Base-by-base conservation (phyloP, 2,329 filamentous ascomycete genomes). In the Arthrobotrys musiformis region DNA sequence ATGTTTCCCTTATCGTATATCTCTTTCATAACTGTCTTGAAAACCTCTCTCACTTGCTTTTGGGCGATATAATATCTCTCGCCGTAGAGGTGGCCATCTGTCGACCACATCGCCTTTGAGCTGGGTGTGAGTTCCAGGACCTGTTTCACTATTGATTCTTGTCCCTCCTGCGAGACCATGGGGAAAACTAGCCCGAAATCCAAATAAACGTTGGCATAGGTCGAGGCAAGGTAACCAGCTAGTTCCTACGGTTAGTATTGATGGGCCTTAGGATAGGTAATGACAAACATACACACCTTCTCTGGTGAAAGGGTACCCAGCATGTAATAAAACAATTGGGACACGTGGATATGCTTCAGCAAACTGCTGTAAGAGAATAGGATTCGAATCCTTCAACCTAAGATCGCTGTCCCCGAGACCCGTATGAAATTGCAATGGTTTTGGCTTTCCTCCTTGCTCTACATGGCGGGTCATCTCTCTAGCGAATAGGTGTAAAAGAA, bases 101-200 rank as follows among this genome's bases (percentile, higher is more conserved):
- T 80, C n/a, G 79, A 80, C 80, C 80, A 81, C 52, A 81, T 66
- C 22, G 80, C 48, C 22, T 81, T 81, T 19, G 77, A 80, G 13
- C 70, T 70, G 6, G 80, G 80, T 1, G 79, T 72, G 4, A 81
- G 61, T 82, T 96, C 93, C 7, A 96, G 83, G 0, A 92, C 89
- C 81, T 95, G 88, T 50, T 90, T 88, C 11, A 96, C 79, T 0
- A 93, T 87, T 0, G 86, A 85, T 79, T 91, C 89, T 82, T 96
- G 92, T 0, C 92, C 93, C 73, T 93, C 89, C 58, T 90, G 88
- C 79, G 90, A 94, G 40, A 95, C 83, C 83, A 90, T 90, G 0
- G 92, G 92, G 76, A 95, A 96, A 0, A 95, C 90, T 81, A 93
- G 91, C 0, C 93, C 92, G 66, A 96, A 89, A 81, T 96, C 93